A percentile compares a stretch with the other conserved stretches of the same genome.
These are phyloP conservation scores for Camelina laxa DNA, from an alignment of 345 rosid species.

Conservation along the genomic window DNA sequence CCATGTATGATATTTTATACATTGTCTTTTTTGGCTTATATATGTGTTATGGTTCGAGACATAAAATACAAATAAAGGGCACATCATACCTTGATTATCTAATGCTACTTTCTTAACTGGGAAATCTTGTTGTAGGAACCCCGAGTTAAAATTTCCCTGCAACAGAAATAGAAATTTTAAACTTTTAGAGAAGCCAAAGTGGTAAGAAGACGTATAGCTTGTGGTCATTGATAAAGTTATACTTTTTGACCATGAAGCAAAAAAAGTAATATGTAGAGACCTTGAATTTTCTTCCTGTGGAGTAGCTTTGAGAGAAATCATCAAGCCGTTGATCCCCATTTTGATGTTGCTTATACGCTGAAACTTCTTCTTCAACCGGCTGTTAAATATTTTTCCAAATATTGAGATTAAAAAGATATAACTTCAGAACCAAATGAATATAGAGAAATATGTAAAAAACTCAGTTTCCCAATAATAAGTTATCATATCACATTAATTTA, in stretches of 20 bases:
- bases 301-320: conserved; percentile 30
- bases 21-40: not conserved
- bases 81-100: conserved; percentile 21
- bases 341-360: conserved; percentile 16
- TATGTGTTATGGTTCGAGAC: not conserved
- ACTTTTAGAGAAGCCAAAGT: not conserved
- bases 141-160: conserved; percentile 28
- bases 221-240: not conserved
- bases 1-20: not conserved
- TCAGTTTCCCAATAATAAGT: not conserved
- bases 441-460: not conserved
- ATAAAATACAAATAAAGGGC: not conserved
- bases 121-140: conserved; percentile 29
- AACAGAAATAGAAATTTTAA: conserved; percentile 1
- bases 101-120: conserved; percentile 30
- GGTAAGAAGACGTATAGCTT: not conserved
- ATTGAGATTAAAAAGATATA: conserved; percentile 3
- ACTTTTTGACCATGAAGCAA: conserved; percentile 3
- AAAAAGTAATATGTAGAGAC: not conserved
- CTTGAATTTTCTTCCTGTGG: conserved; percentile 32
- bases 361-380: conserved; percentile 25
- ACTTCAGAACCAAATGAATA: not conserved
- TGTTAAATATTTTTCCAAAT: not conserved
- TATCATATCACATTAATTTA: not conserved
- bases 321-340: conserved; percentile 19